Percentiles rank a stretch among this genome's conserved stretches.
phyloP scores from a whole-genome alignment of 2,329 filamentous ascomycete species.

The Oidium heveae region DNA sequence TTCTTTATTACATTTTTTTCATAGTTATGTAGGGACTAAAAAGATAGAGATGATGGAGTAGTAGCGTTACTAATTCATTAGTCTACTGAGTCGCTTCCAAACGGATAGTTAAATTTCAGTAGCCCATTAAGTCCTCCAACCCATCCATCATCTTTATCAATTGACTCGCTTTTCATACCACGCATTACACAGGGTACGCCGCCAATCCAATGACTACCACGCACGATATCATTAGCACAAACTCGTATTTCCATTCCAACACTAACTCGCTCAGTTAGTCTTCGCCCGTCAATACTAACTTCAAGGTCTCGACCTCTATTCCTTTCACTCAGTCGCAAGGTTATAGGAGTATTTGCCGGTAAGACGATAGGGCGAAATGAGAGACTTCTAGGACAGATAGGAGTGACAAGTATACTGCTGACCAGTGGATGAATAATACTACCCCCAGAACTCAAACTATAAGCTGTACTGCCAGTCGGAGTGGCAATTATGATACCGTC shows the following conservation, averaged over 20 bases:
- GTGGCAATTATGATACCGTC: conserved; percentile 90
- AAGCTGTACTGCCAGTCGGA: conserved; percentile 84
- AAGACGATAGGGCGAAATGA: conserved; percentile 81
- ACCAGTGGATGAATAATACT: conserved; percentile 88
- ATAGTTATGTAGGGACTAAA: no score
- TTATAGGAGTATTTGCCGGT: conserved; percentile 64
- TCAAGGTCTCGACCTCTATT: conserved; percentile 55
- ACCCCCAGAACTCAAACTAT: conserved; percentile 78
- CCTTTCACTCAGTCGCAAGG: conserved; percentile 55
- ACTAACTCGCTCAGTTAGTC: conserved; percentile 35
- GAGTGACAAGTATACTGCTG: conserved; percentile 66
- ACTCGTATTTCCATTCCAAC: conserved; percentile 71
- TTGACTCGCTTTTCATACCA: conserved; percentile 20
- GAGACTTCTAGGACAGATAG: conserved; percentile 77
- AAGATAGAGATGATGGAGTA: no score
- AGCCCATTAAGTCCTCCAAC: conserved; percentile 81
- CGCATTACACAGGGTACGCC: conserved; percentile 84
- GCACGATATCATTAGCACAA: conserved; percentile 55
- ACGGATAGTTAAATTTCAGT: conserved; percentile 93
- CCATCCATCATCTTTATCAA: conserved; percentile 66
- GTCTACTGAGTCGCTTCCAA: conserved; percentile 31
- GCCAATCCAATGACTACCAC: conserved; percentile 30
- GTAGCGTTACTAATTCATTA: no score
- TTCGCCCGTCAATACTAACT: conserved; percentile 54
- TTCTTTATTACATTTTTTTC: no score